phyloP scores from a whole-genome alignment of 2,329 filamentous ascomycete species.

The Periconia digitata region DNA sequence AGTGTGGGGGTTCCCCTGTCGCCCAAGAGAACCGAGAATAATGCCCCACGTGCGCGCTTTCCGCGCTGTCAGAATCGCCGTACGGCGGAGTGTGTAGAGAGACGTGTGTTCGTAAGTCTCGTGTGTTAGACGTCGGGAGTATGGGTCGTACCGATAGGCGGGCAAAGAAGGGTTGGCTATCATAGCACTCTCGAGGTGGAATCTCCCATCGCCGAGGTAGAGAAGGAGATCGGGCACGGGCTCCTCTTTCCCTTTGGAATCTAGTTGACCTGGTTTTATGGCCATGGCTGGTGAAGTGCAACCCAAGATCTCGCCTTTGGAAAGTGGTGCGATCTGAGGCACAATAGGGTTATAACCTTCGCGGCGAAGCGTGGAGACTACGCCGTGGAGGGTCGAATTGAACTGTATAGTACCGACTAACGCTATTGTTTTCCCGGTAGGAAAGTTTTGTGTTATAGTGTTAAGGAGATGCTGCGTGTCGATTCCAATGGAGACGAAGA shows the following conservation, averaged over 20 bases:
- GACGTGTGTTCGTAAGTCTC: conserved; percentile 91
- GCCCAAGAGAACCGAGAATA: conserved; percentile 86
- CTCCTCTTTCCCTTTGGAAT: conserved; percentile 51
- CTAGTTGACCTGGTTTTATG: conserved; percentile 35
- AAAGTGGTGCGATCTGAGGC: conserved; percentile 89
- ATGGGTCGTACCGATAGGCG: conserved; percentile 95
- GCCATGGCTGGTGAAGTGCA: conserved; percentile 76
- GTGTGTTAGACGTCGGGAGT: conserved; percentile 85
- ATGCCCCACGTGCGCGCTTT: conserved; percentile 88
- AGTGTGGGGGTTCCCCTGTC: conserved; percentile 94
- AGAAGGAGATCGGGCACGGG: conserved; percentile 68
- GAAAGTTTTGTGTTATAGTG: conserved; percentile 86
- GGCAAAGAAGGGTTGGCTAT: conserved; percentile 92
- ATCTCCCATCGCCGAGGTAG: conserved; percentile 89
- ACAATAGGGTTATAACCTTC: conserved; percentile 85
- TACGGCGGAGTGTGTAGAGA: conserved; percentile 77
- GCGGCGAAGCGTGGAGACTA: conserved; percentile 73
- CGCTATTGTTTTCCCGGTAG: conserved; percentile 80
- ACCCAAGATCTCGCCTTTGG: conserved; percentile 94
- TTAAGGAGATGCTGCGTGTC: conserved; percentile 85
- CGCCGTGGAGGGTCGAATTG: conserved; percentile 92
- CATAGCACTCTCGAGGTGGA: conserved; percentile 98
- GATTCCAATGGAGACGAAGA: conserved; percentile 97
- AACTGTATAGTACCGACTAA: conserved; percentile 98
- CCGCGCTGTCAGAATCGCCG: conserved; percentile 75